Percentiles rank a stretch among this genome's conserved stretches.
Evolutionary conservation across 1,284 basidiomycete species (phyloP).

Genomic region (Coniferiporia sulphurascens): DNA sequence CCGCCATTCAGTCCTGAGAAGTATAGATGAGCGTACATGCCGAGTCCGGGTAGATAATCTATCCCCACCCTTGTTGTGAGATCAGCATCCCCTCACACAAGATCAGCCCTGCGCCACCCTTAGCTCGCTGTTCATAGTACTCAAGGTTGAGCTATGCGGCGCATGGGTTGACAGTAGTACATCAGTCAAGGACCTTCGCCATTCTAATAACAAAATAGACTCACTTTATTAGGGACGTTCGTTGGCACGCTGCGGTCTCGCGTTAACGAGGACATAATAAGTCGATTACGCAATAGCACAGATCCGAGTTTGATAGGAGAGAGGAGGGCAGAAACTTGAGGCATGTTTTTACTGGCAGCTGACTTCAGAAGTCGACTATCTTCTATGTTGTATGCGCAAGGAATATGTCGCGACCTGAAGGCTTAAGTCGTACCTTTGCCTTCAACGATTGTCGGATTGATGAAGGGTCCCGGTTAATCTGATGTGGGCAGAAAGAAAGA

Average conservation of each 20-base stretch:
- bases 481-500: too few relatives aligned
- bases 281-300: slow-evolving; percentile 28
- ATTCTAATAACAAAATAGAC: not conserved
- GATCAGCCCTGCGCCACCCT: slow-evolving; percentile 37
- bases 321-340: slow-evolving; percentile 25
- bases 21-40: not conserved
- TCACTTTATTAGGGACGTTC: slow-evolving; percentile 30
- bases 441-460: too few relatives aligned
- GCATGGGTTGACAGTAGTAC: not conserved
- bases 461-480: too few relatives aligned
- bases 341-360: not conserved
- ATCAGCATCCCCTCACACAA: slow-evolving; percentile 40
- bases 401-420: not conserved
- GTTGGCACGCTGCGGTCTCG: slow-evolving; percentile 31
- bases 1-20: slow-evolving; percentile 26
- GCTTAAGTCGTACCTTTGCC: too few relatives aligned
- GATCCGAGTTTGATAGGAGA: slow-evolving; percentile 31
- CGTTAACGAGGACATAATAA: slow-evolving; percentile 33
- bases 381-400: not conserved
- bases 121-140: slow-evolving; percentile 44
- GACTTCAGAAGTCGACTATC: not conserved
- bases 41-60: not conserved
- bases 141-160: slow-evolving; percentile 29
- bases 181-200: not conserved
- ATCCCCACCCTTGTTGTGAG: slow-evolving; percentile 36